Evolutionary conservation across 2,329 filamentous ascomycete genomes (phyloP), one percentile per base, ranked within the genome.

Genomic region (Zymoseptoria ardabiliae): DNA sequence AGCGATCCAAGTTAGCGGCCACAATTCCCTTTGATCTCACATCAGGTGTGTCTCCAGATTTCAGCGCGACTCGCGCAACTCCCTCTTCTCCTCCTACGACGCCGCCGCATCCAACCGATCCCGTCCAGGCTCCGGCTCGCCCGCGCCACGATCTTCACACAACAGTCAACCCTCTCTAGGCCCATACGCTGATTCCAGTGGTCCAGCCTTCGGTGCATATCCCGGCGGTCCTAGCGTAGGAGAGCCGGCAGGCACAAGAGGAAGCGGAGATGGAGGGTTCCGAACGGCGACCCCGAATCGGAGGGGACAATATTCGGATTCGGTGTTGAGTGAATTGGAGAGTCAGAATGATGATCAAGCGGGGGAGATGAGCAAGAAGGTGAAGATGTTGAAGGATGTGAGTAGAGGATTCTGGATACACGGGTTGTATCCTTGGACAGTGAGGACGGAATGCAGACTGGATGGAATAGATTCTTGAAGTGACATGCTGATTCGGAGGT

Each of bases 321-420:
- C 92, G 20, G 91, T 96, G 53, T 82, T 99, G 56, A 91, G 90
- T 72, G 91, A 96, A 77, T 82, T 99, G 61, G 94, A 99, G 79
- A 93, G 89, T 70, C 94, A 99, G 78, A 97, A 97, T 72, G 92
- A 97, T 68, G 81, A 85, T 60, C 88, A 97, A 69, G 87, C 97
- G 10, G 88, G 91, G 62, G 91, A 91, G n/a, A 92, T 97, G 71
- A 82, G 90, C 66, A 89, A 89, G 66, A 97, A 96, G 76, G 93
- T 97, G 61, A 86, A 83, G 78, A 85, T 91, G 78, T 73, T 97
- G 68, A 97, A 97, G 77, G 85, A 91, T 77, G 91, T 96, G 76
- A 72, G 88, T 66, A 25, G 25, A n/a, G n/a, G n/a, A n/a, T 28
- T 28, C 11, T 57, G 56, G 10, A 23, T 10, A 50, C 17, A 50